A percentile compares a stretch with the other conserved stretches of the same genome.
These are phyloP conservation scores for Thalassiosira livingstoniorum DNA, from an alignment of 352 stramenopile species.

Conservation along the genomic window DNA sequence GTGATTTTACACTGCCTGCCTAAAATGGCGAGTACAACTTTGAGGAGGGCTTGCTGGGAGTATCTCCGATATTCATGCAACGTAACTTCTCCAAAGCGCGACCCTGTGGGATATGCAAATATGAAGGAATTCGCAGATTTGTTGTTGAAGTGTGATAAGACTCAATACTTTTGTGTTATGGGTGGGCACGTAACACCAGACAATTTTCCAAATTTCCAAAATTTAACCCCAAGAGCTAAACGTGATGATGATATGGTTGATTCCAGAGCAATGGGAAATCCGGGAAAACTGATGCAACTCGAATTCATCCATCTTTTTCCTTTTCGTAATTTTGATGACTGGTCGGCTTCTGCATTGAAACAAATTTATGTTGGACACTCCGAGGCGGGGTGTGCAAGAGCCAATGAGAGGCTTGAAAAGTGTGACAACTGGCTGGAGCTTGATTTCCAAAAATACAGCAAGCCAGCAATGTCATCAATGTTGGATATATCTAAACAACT, in stretches of 20 bases:
- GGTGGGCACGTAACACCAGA: constrained; percentile 12
- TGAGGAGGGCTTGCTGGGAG: constrained; percentile 32
- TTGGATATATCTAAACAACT: constrained; percentile 1
- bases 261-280: too few species aligned
- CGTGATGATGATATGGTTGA: not conserved
- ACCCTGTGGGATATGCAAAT: constrained; percentile 26
- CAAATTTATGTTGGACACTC: constrained; percentile 33
- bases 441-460: constrained; percentile 35
- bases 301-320: constrained; percentile 29
- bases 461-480: constrained; percentile 20
- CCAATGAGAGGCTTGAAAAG: constrained; percentile 6
- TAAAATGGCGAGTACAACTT: constrained; percentile 31
- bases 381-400: constrained; percentile 2
- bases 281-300: not conserved
- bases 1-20: constrained; percentile 24
- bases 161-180: constrained; percentile 14
- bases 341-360: constrained; percentile 13
- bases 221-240: not conserved
- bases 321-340: constrained; percentile 35
- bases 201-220: constrained; percentile 22
- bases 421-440: constrained; percentile 20
- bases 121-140: constrained; percentile 1
- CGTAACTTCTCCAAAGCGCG: constrained; percentile 11
- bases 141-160: constrained; percentile 11
- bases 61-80: constrained; percentile 15